Conservation (phyloP, 495 filamentous ascomycete genomes). For the Astrothelium subdiscretum region DNA sequence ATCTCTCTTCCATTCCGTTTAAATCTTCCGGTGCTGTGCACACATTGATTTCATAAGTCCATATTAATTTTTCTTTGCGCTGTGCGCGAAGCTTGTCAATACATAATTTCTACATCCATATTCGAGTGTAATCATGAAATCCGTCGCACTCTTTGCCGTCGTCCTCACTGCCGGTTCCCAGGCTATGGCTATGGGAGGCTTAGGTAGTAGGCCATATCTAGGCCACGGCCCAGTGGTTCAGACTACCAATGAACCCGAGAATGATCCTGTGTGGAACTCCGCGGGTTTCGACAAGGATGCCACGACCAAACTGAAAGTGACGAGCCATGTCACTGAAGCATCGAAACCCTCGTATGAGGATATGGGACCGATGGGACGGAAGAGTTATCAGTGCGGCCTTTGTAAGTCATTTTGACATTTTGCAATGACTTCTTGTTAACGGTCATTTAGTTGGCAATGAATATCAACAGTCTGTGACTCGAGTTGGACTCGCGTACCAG, state of each 20-base stretch:
- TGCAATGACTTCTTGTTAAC: neutral
- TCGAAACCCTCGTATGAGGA: neutral
- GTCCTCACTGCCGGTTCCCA: neutral
- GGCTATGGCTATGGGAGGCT: neutral
- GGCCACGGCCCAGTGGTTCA: neutral
- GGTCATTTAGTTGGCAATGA: neutral
- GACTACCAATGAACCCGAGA: neutral
- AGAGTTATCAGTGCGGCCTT: neutral
- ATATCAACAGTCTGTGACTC: neutral
- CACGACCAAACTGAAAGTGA: neutral
- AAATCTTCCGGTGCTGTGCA: too few species aligned
- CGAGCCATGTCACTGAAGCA: neutral
- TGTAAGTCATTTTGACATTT: neutral
- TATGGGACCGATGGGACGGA: neutral
- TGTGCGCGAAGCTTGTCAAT: neutral
- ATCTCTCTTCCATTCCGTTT: too few species aligned
- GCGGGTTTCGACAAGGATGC: neutral
- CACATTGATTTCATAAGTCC: neutral
- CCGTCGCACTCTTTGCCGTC: neutral
- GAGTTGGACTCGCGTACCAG: neutral
- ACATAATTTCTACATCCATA: neutral
- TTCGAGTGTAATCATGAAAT: neutral
- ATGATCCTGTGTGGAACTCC: neutral
- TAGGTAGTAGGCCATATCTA: neutral
- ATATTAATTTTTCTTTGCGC: neutral